Evolutionary conservation across 1,139 yeast species (phyloP).

Genomic region (Ogataea hybrid): DNA sequence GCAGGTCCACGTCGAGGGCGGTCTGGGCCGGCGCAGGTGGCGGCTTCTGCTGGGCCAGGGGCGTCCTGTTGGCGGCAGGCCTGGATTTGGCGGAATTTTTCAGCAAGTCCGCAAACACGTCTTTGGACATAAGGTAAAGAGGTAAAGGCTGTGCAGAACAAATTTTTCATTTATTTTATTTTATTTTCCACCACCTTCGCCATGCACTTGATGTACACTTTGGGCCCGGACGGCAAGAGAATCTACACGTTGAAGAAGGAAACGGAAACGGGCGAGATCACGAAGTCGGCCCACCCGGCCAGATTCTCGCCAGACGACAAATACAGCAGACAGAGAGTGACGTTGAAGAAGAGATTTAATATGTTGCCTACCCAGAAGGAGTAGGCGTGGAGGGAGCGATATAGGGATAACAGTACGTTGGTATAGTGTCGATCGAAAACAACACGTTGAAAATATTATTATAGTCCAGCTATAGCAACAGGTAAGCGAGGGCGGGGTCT

Average conservation of each 20-base stretch:
- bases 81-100: constrained; percentile 28
- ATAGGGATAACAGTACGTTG: constrained; percentile 1
- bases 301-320: constrained; percentile 99
- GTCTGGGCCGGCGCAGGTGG: constrained; percentile 12
- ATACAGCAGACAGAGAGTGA: constrained; percentile 98
- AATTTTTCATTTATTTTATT: constrained; percentile 8
- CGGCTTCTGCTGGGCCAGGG: constrained; percentile 32
- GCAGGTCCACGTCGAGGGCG: constrained; percentile 27
- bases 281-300: constrained; percentile 99
- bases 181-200: neutral
- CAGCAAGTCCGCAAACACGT: constrained; percentile 46
- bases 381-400: neutral
- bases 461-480: too few relatives aligned
- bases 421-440: neutral
- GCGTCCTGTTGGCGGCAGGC: constrained; percentile 28
- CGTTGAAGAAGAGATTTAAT: constrained; percentile 91
- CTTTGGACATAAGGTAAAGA: constrained; percentile 27
- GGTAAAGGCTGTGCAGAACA: constrained; percentile 10
- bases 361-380: constrained; percentile 79
- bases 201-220: constrained; percentile 99
- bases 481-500: neutral
- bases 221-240: constrained; percentile 93
- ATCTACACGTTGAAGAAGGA: constrained; percentile 84
- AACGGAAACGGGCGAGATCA: constrained; percentile 86
- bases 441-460: too few relatives aligned